Evolutionary conservation across 208 protist species (phyloP).

Genomic region (Acanthamoeba comandoni): DNA sequence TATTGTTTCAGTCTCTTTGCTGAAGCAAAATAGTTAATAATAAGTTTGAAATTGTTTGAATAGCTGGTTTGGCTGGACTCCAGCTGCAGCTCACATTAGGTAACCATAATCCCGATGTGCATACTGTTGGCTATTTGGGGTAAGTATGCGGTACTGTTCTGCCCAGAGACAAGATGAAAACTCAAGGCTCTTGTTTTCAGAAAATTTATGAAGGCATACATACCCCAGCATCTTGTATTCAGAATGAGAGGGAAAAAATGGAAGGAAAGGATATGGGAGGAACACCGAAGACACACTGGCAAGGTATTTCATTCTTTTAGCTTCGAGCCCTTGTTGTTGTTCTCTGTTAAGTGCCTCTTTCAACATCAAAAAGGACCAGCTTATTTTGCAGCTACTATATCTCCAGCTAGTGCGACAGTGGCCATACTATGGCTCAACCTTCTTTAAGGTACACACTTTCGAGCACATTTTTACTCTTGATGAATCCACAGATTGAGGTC

Average conservation of each 20-base stretch:
- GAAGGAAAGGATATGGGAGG: conserved; percentile 5
- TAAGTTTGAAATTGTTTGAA: not conserved
- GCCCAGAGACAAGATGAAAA: too few relatives aligned
- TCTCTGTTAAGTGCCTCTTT: too few relatives aligned
- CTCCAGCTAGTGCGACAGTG: conserved; percentile 68
- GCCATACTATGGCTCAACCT: conserved; percentile 72
- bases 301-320: too few relatives aligned
- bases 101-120: conserved; percentile 58
- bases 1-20: not conserved
- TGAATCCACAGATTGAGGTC: too few relatives aligned
- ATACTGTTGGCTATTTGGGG: conserved; percentile 36
- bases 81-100: conserved; percentile 67
- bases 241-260: conserved; percentile 50
- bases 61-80: conserved; percentile 52
- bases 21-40: not conserved
- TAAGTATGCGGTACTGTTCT: conserved; percentile 10
- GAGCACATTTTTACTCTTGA: too few relatives aligned
- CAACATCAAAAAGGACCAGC: conserved; percentile 48
- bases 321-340: too few relatives aligned
- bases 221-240: conserved; percentile 49
- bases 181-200: not conserved
- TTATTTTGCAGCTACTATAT: conserved; percentile 72
- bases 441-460: too few relatives aligned
- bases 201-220: conserved; percentile 40
- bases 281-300: conserved; percentile 47